phyloP scores from a whole-genome alignment of 148 eudicot species.

The Vaccinium darrowii region DNA sequence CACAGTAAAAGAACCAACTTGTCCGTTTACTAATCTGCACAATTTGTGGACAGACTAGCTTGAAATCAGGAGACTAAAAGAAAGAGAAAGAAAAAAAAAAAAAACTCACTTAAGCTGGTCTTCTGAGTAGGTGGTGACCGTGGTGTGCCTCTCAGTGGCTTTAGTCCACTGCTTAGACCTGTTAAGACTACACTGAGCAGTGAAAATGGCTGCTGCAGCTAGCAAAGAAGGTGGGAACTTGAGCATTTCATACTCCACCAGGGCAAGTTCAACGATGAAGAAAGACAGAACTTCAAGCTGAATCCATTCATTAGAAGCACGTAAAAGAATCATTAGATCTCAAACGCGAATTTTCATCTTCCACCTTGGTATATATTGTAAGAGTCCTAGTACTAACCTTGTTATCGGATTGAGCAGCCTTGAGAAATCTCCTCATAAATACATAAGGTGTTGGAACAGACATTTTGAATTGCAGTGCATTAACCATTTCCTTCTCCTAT shows the following conservation, averaged over 20 bases:
- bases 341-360: background rate
- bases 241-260: slow-evolving; percentile 21
- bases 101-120: slow-evolving; percentile 14
- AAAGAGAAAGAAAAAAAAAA: background rate
- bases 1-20: background rate
- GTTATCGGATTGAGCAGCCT: slow-evolving; percentile 28
- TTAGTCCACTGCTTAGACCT: slow-evolving; percentile 14
- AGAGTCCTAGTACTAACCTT: slow-evolving; percentile 9
- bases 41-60: background rate
- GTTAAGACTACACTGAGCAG: slow-evolving; percentile 17
- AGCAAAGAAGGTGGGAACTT: slow-evolving; percentile 16
- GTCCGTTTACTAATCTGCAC: background rate
- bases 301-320: background rate
- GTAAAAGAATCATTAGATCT: background rate
- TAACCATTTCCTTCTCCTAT: slow-evolving; percentile 29
- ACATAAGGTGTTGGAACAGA: slow-evolving; percentile 34
- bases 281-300: slow-evolving; percentile 18
- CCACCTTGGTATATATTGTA: background rate
- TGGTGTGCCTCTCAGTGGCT: slow-evolving; percentile 13
- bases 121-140: slow-evolving; percentile 7
- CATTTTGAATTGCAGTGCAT: slow-evolving; percentile 30
- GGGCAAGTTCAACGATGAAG: slow-evolving; percentile 14
- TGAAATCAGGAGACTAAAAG: background rate
- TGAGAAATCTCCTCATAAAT: slow-evolving; percentile 31
- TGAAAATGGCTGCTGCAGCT: slow-evolving; percentile 11